Evolutionary conservation across 2,329 filamentous ascomycete genomes (phyloP).

Genomic region (Graphiopsis chlorocephala): DNA sequence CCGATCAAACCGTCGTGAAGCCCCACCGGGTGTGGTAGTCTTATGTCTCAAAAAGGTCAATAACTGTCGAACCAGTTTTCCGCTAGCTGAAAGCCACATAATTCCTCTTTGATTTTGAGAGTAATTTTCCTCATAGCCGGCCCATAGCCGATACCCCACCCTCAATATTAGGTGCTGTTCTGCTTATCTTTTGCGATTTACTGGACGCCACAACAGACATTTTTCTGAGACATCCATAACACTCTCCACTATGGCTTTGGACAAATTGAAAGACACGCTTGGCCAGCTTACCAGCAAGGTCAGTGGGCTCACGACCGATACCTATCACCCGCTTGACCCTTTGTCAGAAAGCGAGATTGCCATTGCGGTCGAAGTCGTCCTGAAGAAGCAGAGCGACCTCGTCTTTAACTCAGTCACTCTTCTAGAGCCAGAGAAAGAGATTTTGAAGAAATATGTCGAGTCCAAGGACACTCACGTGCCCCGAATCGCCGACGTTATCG

Average conservation of each 20-base stretch:
- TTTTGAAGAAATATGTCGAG: constrained; percentile 75
- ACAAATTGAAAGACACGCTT: background rate
- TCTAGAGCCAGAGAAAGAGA: constrained; percentile 76
- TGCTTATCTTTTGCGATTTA: background rate
- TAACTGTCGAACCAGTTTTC: no score
- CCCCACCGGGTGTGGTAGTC: background rate
- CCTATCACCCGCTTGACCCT: constrained; percentile 71
- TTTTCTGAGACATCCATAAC: background rate
- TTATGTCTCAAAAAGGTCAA: background rate
- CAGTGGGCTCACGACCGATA: background rate
- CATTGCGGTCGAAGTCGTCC: constrained; percentile 62
- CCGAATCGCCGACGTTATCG: constrained; percentile 72
- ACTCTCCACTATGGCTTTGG: background rate
- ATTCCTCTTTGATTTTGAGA: background rate
- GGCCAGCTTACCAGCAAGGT: constrained; percentile 3
- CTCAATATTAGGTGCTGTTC: background rate
- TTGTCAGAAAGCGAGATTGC: constrained; percentile 70
- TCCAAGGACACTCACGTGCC: constrained; percentile 54
- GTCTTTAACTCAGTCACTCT: constrained; percentile 82
- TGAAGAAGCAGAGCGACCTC: constrained; percentile 64
- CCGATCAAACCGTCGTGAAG: background rate
- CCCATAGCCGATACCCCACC: constrained; percentile 8
- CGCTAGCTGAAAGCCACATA: no score
- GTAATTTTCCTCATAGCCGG: background rate
- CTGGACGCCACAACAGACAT: background rate